Evolutionary conservation across 495 filamentous ascomycete genomes (phyloP).

Genomic region (Penicillium cosmopolitanum): DNA sequence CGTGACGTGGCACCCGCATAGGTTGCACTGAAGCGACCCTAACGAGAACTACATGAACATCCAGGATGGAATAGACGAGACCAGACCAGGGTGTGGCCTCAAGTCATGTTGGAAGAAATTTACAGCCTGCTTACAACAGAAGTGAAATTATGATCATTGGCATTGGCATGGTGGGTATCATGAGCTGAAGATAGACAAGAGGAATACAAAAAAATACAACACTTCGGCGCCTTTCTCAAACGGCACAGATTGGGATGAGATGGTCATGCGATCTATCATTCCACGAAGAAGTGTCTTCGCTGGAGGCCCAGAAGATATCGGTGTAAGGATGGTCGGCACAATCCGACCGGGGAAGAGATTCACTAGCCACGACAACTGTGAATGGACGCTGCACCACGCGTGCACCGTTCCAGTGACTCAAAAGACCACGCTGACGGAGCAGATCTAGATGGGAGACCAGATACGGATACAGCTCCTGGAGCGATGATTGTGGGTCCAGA

Average conservation of each 20-base stretch:
- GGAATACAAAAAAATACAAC: neutral
- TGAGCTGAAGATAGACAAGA: constrained; percentile 6
- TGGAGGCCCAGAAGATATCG: constrained; percentile 70
- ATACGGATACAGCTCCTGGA: constrained; percentile 11
- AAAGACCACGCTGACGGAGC: constrained; percentile 59
- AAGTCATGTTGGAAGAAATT: no score
- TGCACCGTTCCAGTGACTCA: constrained; percentile 59
- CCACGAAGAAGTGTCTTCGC: constrained; percentile 26
- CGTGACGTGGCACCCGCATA: constrained; percentile 1
- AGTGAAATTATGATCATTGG: neutral
- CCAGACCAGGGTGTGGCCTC: no score
- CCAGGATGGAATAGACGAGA: no score
- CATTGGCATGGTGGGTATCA: constrained; percentile 20
- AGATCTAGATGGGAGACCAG: constrained; percentile 53
- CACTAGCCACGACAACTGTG: constrained; percentile 73
- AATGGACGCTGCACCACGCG: constrained; percentile 54
- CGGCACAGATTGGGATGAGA: constrained; percentile 20
- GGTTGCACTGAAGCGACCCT: neutral
- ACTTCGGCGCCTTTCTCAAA: constrained; percentile 6
- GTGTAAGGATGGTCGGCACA: constrained; percentile 38
- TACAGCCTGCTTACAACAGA: no score
- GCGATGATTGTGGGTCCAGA: constrained; percentile 19
- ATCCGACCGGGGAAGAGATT: constrained; percentile 57
- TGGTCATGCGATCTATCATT: constrained; percentile 12
- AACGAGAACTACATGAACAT: no score